Evolutionary conservation across 2,329 filamentous ascomycete species (phyloP).

Genomic region (Aspergillus sp.): DNA sequence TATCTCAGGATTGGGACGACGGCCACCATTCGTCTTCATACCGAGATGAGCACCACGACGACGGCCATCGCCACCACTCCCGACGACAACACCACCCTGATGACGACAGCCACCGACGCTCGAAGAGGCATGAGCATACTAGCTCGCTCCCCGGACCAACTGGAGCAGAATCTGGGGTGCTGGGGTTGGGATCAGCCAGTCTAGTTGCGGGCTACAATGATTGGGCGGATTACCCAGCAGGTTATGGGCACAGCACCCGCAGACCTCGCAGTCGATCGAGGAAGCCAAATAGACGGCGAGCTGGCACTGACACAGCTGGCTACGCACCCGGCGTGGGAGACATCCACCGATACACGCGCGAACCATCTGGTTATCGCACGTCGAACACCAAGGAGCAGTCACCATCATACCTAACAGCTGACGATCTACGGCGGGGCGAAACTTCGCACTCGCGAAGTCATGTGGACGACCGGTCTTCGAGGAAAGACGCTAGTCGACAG

Average conservation of each 20-base stretch:
- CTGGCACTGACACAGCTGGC: conserved; percentile 20
- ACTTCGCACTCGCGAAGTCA: conserved; percentile 20
- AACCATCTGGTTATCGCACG: conserved; percentile 19
- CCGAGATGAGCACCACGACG: conserved; percentile 28
- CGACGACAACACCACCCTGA: conserved; percentile 18
- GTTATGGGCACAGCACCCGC: conserved; percentile 11
- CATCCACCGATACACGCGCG: conserved; percentile 22
- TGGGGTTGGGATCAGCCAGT: conserved; percentile 28
- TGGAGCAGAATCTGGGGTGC: conserved; percentile 22
- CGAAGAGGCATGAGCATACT: conserved; percentile 3
- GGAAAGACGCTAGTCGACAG: conserved; percentile 13
- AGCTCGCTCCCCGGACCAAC: conserved; percentile 7
- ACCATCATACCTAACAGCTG: conserved; percentile 12
- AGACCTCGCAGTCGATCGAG: conserved; percentile 17
- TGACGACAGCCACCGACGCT: conserved; percentile 13
- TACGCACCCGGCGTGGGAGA: conserved; percentile 26
- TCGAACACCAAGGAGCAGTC: conserved; percentile 19
- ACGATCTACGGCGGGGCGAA: conserved; percentile 13
- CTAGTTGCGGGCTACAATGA: conserved; percentile 20
- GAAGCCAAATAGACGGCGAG: conserved; percentile 14
- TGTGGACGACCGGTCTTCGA: conserved; percentile 4
- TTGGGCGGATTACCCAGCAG: conserved; percentile 21
- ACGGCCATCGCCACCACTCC: conserved; percentile 35
- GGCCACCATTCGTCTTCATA: conserved; percentile 32
- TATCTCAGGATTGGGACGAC: conserved; percentile 43